These are phyloP conservation scores for Musa troglodytarum DNA, from an alignment of 176 grass and related monocot species.

Conservation along the genomic window DNA sequence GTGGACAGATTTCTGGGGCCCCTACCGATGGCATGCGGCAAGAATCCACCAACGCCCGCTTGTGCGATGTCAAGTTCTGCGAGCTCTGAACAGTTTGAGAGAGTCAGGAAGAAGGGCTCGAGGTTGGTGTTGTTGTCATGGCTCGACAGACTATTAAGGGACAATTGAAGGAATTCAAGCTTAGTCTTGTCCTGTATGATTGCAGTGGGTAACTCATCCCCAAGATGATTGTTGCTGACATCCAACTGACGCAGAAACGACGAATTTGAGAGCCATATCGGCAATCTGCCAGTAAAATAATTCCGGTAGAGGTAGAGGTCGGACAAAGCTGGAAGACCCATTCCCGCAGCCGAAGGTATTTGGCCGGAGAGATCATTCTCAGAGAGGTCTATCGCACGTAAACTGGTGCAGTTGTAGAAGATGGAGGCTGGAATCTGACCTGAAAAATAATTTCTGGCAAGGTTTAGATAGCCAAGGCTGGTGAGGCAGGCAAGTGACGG, in stretches of 20 bases:
- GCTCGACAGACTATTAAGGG: constrained; percentile 44
- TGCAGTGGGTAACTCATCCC: constrained; percentile 37
- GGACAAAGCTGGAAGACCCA: neutral
- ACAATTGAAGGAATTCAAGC: constrained; percentile 42
- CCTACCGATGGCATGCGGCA: constrained; percentile 28
- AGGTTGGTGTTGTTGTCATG: constrained; percentile 49
- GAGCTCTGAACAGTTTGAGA: constrained; percentile 44
- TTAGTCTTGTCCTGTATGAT: constrained; percentile 14
- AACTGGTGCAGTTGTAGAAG: no score
- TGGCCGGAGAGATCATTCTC: constrained; percentile 34
- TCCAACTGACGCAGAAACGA: constrained; percentile 6
- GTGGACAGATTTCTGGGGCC: constrained; percentile 18
- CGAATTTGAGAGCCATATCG: constrained; percentile 63
- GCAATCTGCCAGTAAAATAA: constrained; percentile 38
- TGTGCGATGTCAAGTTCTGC: constrained; percentile 40
- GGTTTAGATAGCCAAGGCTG: no score
- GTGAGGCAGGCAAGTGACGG: no score
- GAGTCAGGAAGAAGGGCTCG: constrained; percentile 50
- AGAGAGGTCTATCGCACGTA: neutral
- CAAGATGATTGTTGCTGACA: constrained; percentile 46
- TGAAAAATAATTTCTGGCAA: no score
- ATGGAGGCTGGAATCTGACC: no score
- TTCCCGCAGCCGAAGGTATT: constrained; percentile 25
- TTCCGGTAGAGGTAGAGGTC: constrained; percentile 49
- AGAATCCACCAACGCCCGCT: constrained; percentile 32